Base-by-base conservation (phyloP, 2,329 filamentous ascomycete species). In the Pezicula rhizophila region DNA sequence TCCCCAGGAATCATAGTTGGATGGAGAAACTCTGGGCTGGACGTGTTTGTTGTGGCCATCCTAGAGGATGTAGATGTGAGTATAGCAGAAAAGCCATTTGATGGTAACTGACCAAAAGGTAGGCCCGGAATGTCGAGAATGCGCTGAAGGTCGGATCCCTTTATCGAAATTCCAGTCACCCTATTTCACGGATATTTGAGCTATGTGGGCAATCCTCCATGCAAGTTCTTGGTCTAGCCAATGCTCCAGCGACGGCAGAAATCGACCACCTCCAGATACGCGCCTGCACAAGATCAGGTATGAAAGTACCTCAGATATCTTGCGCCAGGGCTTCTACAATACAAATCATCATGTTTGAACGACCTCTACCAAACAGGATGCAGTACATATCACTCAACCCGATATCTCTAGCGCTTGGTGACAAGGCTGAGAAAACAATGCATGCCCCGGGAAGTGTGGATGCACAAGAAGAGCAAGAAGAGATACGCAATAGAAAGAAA, bases 371-470 rank as follows among this genome's bases (percentile, higher is more conserved):
- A 0, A 82, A 78, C 28, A 80, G 84, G 48, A 97, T 99, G 93
- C 92, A 99, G 68, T 99, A 97, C 67, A 85, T 97, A 58, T 99
- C 93, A 1, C 74, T 96, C 17, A 80, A 82, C 25, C 92, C 93
- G 0, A 97, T 99, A 45, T 85, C 90, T 1, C 75, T 99, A 38
- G 90, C 90, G 0, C 73, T 99, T 12, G 87, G 79, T 2, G 87
- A 92, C 62, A 89, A 92, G 59, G 70, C 70, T 12, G 64, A 67
- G 26, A 64, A 67, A 5, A 58, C 65, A 3, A 51, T 51, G 14
- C 57, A 61, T 52, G 70, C 70, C 8, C 70, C 73, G 14, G 74
- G 77, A 48, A 79, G 77, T 34, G 77, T 84, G 12, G 87, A 95
- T 60, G 79, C 81, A 2, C 85, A 85, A 51, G 85, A 93, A 55